Evolutionary conservation across 2,329 filamentous ascomycete genomes (phyloP), one percentile per base, ranked within the genome.

Genomic region (Epichloe gansuensis): DNA sequence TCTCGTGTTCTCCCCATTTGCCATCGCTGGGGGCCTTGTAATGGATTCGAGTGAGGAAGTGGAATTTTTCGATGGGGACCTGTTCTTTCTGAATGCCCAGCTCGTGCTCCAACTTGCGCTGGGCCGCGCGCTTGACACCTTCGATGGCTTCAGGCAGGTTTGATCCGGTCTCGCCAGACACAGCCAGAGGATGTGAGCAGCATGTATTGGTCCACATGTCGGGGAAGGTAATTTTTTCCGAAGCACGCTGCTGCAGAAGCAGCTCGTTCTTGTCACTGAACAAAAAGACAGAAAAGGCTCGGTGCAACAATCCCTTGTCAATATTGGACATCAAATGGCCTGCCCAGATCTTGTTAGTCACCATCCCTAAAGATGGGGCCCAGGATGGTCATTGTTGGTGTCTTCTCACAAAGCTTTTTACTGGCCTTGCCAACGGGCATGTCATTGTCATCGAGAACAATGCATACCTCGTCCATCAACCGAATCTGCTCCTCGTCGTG

Each of bases 161-260:
- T 35, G 82, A 79, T 56, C 93, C 93, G 27, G 89, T 95, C 80
- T 98, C 93, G 58, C 85, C 85, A 8, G 93, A 87, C 59, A 96
- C 86, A 51, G 88, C 87, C 55, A 98, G 78, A 5, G 93, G 93
- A 70, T 98, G 93, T 40, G 93, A 98, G 76, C 93, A 98, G 78
- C 93, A 98, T 35, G 93, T 98, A 73, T 98, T 98, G 57, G 93
- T 98, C 93, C 93, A 98, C 85, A 96, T 90, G 67, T 95, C 89
- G 47, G 93, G 91, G 73, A 98, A 98, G 6, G 93, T 98, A 66
- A 98, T 98, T 98, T 98, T 98, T 74, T 97, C 91, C 41, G 83
- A 75, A 31, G 93, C 93, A 59, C 93, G 87, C 75, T 97, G 93
- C 73, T 98, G 93, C 49, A 98, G 82, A 44, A 98, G 85, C 55